Evolutionary conservation across 2,329 filamentous ascomycete species (phyloP), one percentile per base, ranked within the genome.

Genomic region (Arthrobotrys pseudoclavata): DNA sequence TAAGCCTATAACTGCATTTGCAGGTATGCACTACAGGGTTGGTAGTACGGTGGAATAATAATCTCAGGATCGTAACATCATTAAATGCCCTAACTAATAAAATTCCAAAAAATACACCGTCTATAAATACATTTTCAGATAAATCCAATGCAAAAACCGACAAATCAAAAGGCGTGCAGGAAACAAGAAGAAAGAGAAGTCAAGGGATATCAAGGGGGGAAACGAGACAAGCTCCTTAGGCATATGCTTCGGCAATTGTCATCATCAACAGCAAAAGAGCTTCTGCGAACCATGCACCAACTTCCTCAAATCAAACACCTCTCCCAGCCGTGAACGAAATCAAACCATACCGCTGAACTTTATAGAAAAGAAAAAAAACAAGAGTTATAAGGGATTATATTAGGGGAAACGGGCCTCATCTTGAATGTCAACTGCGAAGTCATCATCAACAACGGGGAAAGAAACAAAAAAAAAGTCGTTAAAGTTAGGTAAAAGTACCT

Each of bases 381-480:
- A 62, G n/a, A 34, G 47, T 48, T 60, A 75, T n/a, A 63, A 75
- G 60, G 29, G 45, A 60, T 10, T 29, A 55, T 52, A 75, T 52
- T 62, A 57, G 22, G 13, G 26, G 52, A 63, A 68, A 62, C 47
- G 55, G 31, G 42, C 31, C 31, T 53, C 64, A 57, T 50, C 66
- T 45, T 42, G 9, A 42, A 55, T 60, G 40, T 45, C 34, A 62
- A 34, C 18, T 20, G 20, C 22, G n/a, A 45, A 45, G 29, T 48
- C 18, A 40, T 29, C 40, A 31, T 31, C 53, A 53, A 60, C 42
- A 18, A 64, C 42, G 47, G 20, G 20, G 31, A 55, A 47, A 48
- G 40, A 55, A 47, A 34, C 53, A 53, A 66, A 72, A 66, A 26
- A 29, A 31, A 71, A 66, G 18, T 29, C 37, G 50, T 66, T 31